Percentiles rank a stretch among this genome's conserved stretches.
Evolutionary conservation across 2,329 filamentous ascomycete species (phyloP).

Genomic region (Colletotrichum chlorophyti): DNA sequence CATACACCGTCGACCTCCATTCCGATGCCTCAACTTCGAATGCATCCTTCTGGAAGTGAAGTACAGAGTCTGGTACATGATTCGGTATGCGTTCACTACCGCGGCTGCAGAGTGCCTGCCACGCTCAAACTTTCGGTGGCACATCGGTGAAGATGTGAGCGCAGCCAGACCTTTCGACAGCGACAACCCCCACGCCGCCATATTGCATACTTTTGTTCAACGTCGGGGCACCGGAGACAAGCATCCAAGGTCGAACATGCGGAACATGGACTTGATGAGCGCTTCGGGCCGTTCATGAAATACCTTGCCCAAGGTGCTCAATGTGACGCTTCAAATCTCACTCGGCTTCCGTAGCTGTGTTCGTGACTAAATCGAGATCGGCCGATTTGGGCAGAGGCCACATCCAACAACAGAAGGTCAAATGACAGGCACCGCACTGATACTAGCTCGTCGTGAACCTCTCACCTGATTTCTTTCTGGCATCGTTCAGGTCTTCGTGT

Average conservation of each 20-base stretch:
- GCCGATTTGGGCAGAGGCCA: too few relatives aligned
- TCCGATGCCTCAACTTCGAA: background rate
- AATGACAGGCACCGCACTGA: too few relatives aligned
- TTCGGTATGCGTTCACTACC: background rate
- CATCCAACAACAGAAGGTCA: too few relatives aligned
- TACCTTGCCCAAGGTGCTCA: too few relatives aligned
- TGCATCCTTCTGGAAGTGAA: background rate
- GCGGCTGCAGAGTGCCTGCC: background rate
- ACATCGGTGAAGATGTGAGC: background rate
- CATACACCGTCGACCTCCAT: background rate
- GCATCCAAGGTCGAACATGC: slow-evolving; percentile 9
- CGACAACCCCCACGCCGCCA: background rate
- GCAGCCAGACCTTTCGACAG: background rate
- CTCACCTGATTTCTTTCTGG: too few relatives aligned
- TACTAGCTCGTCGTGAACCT: too few relatives aligned
- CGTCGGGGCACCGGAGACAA: background rate
- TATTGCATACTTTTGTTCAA: background rate
- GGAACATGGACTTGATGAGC: background rate
- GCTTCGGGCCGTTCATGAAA: slow-evolving; percentile 7
- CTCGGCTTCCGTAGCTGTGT: too few relatives aligned
- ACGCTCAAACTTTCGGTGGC: background rate
- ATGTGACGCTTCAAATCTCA: too few relatives aligned
- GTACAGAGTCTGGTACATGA: background rate
- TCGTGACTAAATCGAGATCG: too few relatives aligned
- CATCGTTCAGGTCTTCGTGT: too few relatives aligned